Base-by-base conservation (phyloP, 805 yeast species). In the Ogataea allantospora region DNA sequence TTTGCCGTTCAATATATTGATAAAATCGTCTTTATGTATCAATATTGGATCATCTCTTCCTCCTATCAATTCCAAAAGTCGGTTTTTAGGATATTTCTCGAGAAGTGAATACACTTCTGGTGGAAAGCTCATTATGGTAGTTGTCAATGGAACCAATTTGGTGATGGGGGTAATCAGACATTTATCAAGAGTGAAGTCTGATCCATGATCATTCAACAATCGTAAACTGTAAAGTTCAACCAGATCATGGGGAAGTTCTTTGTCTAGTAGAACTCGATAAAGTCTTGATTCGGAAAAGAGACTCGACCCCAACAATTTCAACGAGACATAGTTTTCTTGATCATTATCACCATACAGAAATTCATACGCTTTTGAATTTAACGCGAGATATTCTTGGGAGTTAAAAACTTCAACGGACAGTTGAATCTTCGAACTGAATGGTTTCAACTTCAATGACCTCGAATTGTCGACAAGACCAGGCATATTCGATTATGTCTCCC, bases 101-200 rank as follows among this genome's bases (percentile, higher is more conserved):
- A 77, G 55, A 13, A 65, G 55, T 5, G 54, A 53, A 17, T 80
- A 83, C 6, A 75, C 70, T 8, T 70, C 67, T 1, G 65, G 62
- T 5, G 76, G 77, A 6, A 75, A 65, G 5, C 66, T 62, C 3
- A 72, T 46, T 9, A 80, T 63, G 8, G 57, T 50, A 5, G 52
- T 54, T 0, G 67, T 63, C 17, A 81, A 65, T 6, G 51, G 47
- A 1, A 50, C 38, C 4, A 48, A 18, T 14, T 53, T 57, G 6
- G 31, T 23, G 3, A 73, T 55, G 2, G 68, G 57, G 27, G 57
- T 66, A 6, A 74, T 48, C 4, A 65, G 46, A 19, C 72, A 67
- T 3, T 54, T 47, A 20, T 65, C 66, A 16, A 76, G 46, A 0
- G 79, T 75, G 50, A 75, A 63, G 29, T 66, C 60, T 15, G 58